Percentiles rank a stretch among this genome's conserved stretches.
Conservation (phyloP, 2,329 filamentous ascomycete species). For the Ophioceras dolichostomum region DNA sequence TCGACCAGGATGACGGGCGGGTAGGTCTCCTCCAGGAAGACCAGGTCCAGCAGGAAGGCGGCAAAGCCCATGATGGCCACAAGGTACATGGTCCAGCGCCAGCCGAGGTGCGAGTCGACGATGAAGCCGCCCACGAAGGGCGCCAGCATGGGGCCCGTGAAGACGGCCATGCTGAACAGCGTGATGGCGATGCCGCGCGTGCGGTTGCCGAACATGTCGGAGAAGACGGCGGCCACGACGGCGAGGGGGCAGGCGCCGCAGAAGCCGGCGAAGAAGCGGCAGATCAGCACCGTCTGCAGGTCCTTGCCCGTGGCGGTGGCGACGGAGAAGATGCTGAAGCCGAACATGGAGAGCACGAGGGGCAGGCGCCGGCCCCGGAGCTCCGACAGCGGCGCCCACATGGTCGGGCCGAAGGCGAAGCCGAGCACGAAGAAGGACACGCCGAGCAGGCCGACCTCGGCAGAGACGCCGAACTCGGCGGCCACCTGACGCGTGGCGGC, state of each 20-base stretch:
- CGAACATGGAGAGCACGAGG: slow-evolving; percentile 49
- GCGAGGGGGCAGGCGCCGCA: slow-evolving; percentile 59
- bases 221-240: slow-evolving; percentile 59
- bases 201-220: slow-evolving; percentile 57
- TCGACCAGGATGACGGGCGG: slow-evolving; percentile 51
- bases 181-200: slow-evolving; percentile 47
- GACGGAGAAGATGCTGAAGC: slow-evolving; percentile 57
- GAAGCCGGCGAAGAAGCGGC: slow-evolving; percentile 63
- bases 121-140: slow-evolving; percentile 62
- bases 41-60: slow-evolving; percentile 44
- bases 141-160: slow-evolving; percentile 53
- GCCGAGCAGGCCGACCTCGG: slow-evolving; percentile 51
- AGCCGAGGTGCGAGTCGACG: slow-evolving; percentile 45
- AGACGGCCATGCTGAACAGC: slow-evolving; percentile 49
- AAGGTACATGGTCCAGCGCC: slow-evolving; percentile 64
- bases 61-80: slow-evolving; percentile 49
- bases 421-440: slow-evolving; percentile 60
- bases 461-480: slow-evolving; percentile 44
- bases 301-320: slow-evolving; percentile 53
- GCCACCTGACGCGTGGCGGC: slow-evolving; percentile 48
- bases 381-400: slow-evolving; percentile 66
- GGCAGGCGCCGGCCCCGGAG: slow-evolving; percentile 54
- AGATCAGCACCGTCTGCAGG: slow-evolving; percentile 56
- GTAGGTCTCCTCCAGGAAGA: slow-evolving; percentile 59
- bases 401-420: slow-evolving; percentile 57